Base-by-base conservation (phyloP, 257 asterid genomes). In the Dorcoceras hygrometricum region DNA sequence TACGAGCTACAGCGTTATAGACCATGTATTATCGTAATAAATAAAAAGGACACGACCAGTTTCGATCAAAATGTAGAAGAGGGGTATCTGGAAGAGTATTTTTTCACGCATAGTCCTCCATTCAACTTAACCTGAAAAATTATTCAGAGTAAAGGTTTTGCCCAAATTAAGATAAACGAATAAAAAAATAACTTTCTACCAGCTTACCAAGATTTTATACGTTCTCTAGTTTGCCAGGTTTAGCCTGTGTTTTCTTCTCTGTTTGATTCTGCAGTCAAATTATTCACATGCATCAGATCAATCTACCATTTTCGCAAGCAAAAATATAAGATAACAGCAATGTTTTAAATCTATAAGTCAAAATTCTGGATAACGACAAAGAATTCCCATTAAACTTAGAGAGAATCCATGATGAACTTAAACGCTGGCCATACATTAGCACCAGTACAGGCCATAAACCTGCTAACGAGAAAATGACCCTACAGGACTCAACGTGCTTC, bases 151-250 rank as follows among this genome's bases (percentile, higher is more conserved):
- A n/a, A 23, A 67, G 48, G 67, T 48, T 66, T 48, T 60, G 53
- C 54, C 23, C 59, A 34, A 67, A 19, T 29, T 29, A 23, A 16
- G 27, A n/a, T 27, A 9, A 24, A 25, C 16, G 28, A 50, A n/a
- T 62, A 60, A 58, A 59, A 1, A 59, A 23, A 39, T 25, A 59
- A 58, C 54, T 46, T 59, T 63, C 57, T 75, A 78, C 85, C 74
- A 23, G 78, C 71, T 70, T 23, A 2, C 43, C 22, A 24, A 57
- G 25, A 28, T 23, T 39, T 76, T 67, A 82, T 43, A 74, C 87
- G 39, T 75, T 79, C 82, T 74, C 79, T 28, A 69, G 19, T 69
- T 77, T 77, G 69, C 34, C 63, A 29, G 80, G 73, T 77, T 82
- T 76, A 58, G 43, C 73, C 51, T 69, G 82, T 18, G 75, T 48